These are phyloP conservation scores for Calonectria pseudoturangicola DNA, from an alignment of 2,329 filamentous ascomycete genomes.

Conservation along the genomic window DNA sequence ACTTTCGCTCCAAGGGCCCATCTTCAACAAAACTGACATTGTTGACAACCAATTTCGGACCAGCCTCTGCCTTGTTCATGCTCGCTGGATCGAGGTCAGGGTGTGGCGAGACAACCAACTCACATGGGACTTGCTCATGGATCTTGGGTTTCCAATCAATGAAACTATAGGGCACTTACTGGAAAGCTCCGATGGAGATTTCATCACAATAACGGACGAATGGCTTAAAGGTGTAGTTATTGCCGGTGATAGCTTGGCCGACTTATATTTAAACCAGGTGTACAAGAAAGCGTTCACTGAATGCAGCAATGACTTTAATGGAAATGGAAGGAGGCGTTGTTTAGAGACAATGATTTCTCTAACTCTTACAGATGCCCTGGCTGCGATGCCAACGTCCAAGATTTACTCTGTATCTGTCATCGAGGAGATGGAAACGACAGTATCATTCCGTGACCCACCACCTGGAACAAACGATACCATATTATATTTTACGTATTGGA, in stretches of 20 bases:
- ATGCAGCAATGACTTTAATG: neutral
- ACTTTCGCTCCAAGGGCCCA: neutral
- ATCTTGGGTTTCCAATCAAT: neutral
- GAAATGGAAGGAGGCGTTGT: no score
- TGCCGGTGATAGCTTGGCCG: no score
- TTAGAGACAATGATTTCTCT: neutral
- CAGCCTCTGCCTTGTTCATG: neutral
- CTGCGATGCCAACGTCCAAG: neutral
- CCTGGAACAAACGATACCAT: neutral
- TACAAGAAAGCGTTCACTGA: neutral
- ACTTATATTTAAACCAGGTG: neutral
- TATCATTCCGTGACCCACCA: neutral
- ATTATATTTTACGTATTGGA: neutral
- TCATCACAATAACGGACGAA: neutral
- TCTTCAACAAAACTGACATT: neutral
- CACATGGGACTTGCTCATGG: neutral
- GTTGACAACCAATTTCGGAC: neutral
- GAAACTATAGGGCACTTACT: neutral
- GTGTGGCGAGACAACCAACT: neutral
- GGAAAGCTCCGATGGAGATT: neutral
- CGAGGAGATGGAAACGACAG: neutral
- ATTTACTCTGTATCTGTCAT: neutral
- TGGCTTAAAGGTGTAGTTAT: neutral
- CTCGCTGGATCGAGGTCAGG: neutral
- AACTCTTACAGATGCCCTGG: neutral